Conservation (phyloP, 495 filamentous ascomycete genomes). For the Penicillium robsamsonii region DNA sequence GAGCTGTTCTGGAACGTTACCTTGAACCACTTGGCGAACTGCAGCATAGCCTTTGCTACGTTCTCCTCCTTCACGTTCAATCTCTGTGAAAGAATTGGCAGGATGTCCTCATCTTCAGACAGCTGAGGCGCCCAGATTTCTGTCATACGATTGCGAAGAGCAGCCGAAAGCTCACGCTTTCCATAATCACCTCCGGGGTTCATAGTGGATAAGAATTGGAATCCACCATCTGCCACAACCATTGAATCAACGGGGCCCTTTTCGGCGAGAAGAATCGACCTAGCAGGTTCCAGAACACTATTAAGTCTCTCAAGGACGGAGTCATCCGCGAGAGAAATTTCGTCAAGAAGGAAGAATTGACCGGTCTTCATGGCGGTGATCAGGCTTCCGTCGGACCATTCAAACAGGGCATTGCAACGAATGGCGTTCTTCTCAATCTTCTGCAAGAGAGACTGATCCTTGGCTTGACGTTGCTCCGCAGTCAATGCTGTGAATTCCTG, state of each 20-base stretch:
- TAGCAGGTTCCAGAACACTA: slow-evolving; percentile 88
- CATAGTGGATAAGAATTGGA: slow-evolving; percentile 98
- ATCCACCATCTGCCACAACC: slow-evolving; percentile 73
- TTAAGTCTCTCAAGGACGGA: slow-evolving; percentile 96
- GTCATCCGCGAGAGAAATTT: slow-evolving; percentile 97
- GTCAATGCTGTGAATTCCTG: slow-evolving; percentile 44
- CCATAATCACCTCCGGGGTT: slow-evolving; percentile 98
- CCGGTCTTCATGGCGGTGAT: slow-evolving; percentile 91
- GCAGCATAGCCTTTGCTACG: slow-evolving; percentile 59
- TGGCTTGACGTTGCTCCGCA: slow-evolving; percentile 34
- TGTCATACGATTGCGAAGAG: slow-evolving; percentile 93
- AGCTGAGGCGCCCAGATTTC: slow-evolving; percentile 94
- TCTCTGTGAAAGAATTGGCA: slow-evolving; percentile 81
- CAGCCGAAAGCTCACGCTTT: slow-evolving; percentile 93
- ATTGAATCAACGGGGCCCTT: slow-evolving; percentile 82
- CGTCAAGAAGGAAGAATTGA: slow-evolving; percentile 89
- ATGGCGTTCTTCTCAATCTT: slow-evolving; percentile 59
- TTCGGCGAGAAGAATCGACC: slow-evolving; percentile 87
- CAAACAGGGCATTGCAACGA: slow-evolving; percentile 79
- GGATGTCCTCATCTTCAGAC: slow-evolving; percentile 77
- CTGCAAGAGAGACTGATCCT: slow-evolving; percentile 47
- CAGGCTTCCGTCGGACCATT: slow-evolving; percentile 95
- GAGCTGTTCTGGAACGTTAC: slow-evolving; percentile 68
- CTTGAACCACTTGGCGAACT: slow-evolving; percentile 92
- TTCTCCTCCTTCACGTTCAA: slow-evolving; percentile 54